Evolutionary conservation across 2,329 filamentous ascomycete genomes (phyloP), one percentile per base, ranked within the genome.

Genomic region (Xylariaceae sp.): DNA sequence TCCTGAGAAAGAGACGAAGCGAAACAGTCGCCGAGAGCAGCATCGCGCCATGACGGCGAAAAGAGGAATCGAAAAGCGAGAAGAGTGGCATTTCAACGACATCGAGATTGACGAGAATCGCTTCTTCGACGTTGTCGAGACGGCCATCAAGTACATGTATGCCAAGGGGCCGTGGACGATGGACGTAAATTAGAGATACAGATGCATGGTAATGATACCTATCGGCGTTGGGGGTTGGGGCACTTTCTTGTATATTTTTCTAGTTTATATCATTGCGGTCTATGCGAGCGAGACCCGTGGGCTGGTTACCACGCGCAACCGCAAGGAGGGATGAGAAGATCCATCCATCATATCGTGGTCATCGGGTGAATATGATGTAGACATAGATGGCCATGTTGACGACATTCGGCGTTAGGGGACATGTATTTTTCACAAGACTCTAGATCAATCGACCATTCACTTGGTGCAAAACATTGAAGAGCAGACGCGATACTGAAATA

Each of bases 1-100:
- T 7, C n/a, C 15, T 8, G 45, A 30, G 37, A 9, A 17, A 18
- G 35, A 44, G 11, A 15, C 15, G 13, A 39, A 18, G 6, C 37
- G 18, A 45, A 9, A 34, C 17, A 13, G 23, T 13, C 42, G 42
- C 13, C 9, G 42, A n/a, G 13, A n/a, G n/a, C 9, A 10, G 17
- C 39, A 45, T 11, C 23, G n/a, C 7, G 13, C 30, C 15, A 34
- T 8, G n/a, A 45, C 9, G 6, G 48, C 15, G 11, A 23, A 48
- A 23, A 42, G 23, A 23, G 23, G 23, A 23, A 23, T 23, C 23
- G 23, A 23, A 4, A 17, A 55, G 55, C 51, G 47, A 59, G 30
- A 56, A 48, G 23, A 23, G 23, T 23, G 23, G 23, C 23, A 53
- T 61, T 69, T 60, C 68, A 66, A 68, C 68, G 71, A 17, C 51